Conservation (phyloP, 495 filamentous ascomycete genomes). For the Aspergillus campestris region DNA sequence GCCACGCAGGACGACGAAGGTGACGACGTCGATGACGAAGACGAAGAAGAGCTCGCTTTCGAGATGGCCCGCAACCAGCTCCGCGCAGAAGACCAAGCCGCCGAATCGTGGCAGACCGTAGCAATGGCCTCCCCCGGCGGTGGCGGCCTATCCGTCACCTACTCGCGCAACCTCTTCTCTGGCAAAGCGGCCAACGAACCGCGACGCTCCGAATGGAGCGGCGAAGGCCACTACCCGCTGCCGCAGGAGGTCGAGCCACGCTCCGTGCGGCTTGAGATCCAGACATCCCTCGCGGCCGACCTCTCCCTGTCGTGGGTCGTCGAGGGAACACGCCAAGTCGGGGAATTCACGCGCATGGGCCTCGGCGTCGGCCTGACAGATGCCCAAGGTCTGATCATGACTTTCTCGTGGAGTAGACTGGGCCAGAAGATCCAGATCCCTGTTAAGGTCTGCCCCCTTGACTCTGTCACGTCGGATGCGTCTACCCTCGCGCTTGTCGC, state of each 20-base stretch:
- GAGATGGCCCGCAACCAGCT: constrained; percentile 11
- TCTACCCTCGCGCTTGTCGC: constrained; percentile 33
- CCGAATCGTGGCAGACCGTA: constrained; percentile 27
- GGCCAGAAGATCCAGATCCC: constrained; percentile 35
- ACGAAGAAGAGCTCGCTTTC: constrained; percentile 17
- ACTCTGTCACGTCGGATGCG: constrained; percentile 25
- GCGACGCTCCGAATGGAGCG: constrained; percentile 34
- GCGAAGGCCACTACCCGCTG: constrained; percentile 31
- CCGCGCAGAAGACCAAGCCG: constrained; percentile 14
- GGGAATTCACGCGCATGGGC: constrained; percentile 31
- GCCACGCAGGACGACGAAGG: constrained; percentile 18
- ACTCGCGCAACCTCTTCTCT: constrained; percentile 37
- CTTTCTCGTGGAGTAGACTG: constrained; percentile 33
- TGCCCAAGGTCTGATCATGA: constrained; percentile 27
- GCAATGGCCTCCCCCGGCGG: constrained; percentile 19
- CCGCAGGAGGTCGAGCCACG: constrained; percentile 23
- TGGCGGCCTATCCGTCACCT: constrained; percentile 23
- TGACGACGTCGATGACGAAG: constrained; percentile 18
- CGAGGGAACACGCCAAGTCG: constrained; percentile 29
- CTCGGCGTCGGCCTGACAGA: constrained; percentile 30
- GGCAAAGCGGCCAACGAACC: constrained; percentile 24
- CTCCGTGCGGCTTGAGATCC: constrained; percentile 28
- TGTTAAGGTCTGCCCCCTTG: constrained; percentile 29
- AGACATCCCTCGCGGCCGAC: constrained; percentile 13
- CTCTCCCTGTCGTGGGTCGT: constrained; percentile 28